Percentiles rank a stretch among this genome's conserved stretches.
Evolutionary conservation across 1,284 basidiomycete species (phyloP).

Genomic region (Coriolopsis trogii): DNA sequence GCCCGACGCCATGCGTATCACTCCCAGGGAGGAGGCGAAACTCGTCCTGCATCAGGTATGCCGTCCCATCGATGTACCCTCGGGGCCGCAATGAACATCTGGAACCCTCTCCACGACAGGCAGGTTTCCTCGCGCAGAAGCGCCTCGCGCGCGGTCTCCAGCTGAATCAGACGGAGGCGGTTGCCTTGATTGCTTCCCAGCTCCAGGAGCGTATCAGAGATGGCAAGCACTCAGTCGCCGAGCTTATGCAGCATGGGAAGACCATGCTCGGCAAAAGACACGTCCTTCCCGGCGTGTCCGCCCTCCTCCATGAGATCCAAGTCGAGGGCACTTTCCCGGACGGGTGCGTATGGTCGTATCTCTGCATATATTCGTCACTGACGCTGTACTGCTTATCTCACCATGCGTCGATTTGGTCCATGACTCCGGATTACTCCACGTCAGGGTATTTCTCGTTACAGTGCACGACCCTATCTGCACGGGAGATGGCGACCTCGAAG

Average conservation of each 20-base stretch:
- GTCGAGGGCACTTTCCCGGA: constrained; percentile 91
- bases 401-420: neutral
- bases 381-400: too few species aligned
- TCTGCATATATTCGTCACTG: too few species aligned
- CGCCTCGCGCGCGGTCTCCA: constrained; percentile 89
- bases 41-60: constrained; percentile 42
- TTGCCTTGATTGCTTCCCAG: constrained; percentile 88
- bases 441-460: constrained; percentile 90
- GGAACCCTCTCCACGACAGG: constrained; percentile 40
- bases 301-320: constrained; percentile 80
- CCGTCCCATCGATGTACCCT: neutral
- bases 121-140: constrained; percentile 90
- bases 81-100: neutral
- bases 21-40: constrained; percentile 43
- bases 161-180: constrained; percentile 88
- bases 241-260: constrained; percentile 94
- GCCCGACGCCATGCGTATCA: constrained; percentile 35
- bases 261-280: constrained; percentile 87
- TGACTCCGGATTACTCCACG: constrained; percentile 13
- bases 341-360: constrained; percentile 52
- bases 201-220: constrained; percentile 96
- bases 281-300: constrained; percentile 80
- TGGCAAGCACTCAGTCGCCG: constrained; percentile 85
- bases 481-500: constrained; percentile 74
- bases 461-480: constrained; percentile 94